These are phyloP conservation scores for Pyropia haitanensis DNA, from an alignment of 23 red algal species.

Conservation along the genomic window DNA sequence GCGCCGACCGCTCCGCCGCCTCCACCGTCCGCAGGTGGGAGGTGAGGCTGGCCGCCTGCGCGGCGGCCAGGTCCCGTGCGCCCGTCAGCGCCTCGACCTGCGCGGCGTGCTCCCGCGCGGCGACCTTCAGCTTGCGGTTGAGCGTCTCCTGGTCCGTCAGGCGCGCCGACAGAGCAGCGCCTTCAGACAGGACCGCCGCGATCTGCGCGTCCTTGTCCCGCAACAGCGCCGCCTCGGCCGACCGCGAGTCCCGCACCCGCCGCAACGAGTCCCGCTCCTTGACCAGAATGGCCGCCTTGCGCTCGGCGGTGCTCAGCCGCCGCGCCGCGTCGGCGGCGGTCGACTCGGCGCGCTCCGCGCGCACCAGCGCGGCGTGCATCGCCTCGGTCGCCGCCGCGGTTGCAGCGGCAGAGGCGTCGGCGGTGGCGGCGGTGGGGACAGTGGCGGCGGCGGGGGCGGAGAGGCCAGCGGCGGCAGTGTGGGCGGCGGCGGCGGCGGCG, in stretches of 20 bases:
- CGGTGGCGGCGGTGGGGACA: no score
- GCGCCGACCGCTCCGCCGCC: constrained; percentile 24
- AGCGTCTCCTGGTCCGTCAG: constrained; percentile 68
- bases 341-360: no score
- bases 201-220: constrained; percentile 66
- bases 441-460: no score
- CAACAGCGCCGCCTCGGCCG: constrained; percentile 6
- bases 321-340: constrained; percentile 8
- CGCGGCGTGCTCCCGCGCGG: constrained; percentile 34
- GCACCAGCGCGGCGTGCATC: no score
- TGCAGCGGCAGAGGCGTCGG: no score
- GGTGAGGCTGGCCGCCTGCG: constrained; percentile 23
- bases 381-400: no score
- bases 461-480: no score
- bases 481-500: no score
- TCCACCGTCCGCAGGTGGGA: constrained; percentile 34
- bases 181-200: constrained; percentile 48
- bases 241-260: constrained; percentile 14
- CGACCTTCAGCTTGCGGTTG: constrained; percentile 28
- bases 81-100: constrained; percentile 25
- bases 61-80: constrained; percentile 22
- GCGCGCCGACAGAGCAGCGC: constrained; percentile 53
- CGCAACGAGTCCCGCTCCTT: constrained; percentile 60
- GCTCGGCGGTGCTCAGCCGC: constrained; percentile 17
- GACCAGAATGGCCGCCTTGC: constrained; percentile 41